Evolutionary conservation across 208 protist species (phyloP).

Genomic region (Trypanosoma cruzi): DNA sequence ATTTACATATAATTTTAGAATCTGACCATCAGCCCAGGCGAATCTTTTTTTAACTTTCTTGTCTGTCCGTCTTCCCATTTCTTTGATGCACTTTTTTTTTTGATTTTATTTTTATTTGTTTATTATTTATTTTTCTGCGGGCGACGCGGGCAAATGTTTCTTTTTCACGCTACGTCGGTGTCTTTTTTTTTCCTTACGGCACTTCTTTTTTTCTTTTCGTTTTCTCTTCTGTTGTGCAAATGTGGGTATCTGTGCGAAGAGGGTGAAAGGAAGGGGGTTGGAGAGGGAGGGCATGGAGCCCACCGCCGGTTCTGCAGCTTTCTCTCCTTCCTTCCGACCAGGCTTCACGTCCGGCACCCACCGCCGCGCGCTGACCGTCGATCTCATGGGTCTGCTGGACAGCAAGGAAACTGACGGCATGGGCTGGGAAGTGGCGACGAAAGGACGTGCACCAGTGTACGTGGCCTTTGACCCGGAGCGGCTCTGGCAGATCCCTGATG

Average conservation of each 20-base stretch:
- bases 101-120: too few relatives aligned
- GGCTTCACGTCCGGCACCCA: constrained; percentile 1
- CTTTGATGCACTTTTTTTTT: too few relatives aligned
- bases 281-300: constrained; percentile 15
- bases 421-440: neutral
- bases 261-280: neutral
- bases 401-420: neutral
- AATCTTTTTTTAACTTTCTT: neutral
- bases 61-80: neutral
- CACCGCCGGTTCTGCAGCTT: neutral
- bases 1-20: too few relatives aligned
- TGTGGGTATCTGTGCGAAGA: neutral
- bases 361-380: constrained; percentile 18
- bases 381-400: constrained; percentile 26
- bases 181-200: neutral
- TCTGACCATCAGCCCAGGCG: too few relatives aligned
- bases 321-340: constrained; percentile 2
- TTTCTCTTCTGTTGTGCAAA: neutral
- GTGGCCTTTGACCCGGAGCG: constrained; percentile 8
- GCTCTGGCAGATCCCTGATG: constrained; percentile 4
- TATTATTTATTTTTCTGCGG: too few relatives aligned
- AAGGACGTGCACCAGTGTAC: neutral
- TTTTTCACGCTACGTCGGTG: too few relatives aligned
- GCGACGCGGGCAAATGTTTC: too few relatives aligned
- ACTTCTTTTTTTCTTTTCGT: constrained; percentile 9